These are phyloP conservation scores for Auricularia auricula-judae DNA, from an alignment of 768 basidiomycete species.

Conservation along the genomic window DNA sequence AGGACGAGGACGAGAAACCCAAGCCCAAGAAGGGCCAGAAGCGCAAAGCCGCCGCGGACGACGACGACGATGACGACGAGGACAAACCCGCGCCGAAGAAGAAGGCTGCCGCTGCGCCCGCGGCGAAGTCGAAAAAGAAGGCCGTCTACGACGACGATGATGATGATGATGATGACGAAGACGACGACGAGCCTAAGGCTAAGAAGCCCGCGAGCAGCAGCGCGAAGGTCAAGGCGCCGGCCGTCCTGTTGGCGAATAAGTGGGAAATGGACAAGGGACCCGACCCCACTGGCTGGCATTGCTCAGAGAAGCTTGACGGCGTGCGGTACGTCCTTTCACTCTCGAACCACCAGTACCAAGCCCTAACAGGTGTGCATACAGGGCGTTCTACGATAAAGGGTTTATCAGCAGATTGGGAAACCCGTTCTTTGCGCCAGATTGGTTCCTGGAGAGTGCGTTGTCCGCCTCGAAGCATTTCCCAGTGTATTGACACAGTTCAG, in stretches of 20 bases:
- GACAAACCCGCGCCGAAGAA: constrained; percentile 2
- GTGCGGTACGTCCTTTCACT: constrained; percentile 31
- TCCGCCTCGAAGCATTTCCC: not conserved
- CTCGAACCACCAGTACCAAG: not conserved
- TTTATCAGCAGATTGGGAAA: constrained; percentile 50
- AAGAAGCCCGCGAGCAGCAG: not conserved
- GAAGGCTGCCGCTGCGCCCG: not conserved
- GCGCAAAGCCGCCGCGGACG: not conserved
- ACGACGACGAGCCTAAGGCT: not conserved
- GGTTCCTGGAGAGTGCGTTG: constrained; percentile 44
- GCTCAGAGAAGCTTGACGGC: constrained; percentile 52
- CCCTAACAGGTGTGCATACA: not conserved
- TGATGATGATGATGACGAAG: constrained; percentile 5
- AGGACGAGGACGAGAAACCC: constrained; percentile 8
- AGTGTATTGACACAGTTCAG: constrained; percentile 17
- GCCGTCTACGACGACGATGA: not conserved
- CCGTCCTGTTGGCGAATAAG: constrained; percentile 42
- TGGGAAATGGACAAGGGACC: constrained; percentile 44
- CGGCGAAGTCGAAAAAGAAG: not conserved
- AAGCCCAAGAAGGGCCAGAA: not conserved
- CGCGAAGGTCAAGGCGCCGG: constrained; percentile 25
- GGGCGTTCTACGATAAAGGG: constrained; percentile 40
- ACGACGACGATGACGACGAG: constrained; percentile 8
- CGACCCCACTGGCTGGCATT: constrained; percentile 51
- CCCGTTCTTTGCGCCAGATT: constrained; percentile 43